phyloP scores from a whole-genome alignment of 2,329 filamentous ascomycete species.

The Zasmidium citrigriseum region DNA sequence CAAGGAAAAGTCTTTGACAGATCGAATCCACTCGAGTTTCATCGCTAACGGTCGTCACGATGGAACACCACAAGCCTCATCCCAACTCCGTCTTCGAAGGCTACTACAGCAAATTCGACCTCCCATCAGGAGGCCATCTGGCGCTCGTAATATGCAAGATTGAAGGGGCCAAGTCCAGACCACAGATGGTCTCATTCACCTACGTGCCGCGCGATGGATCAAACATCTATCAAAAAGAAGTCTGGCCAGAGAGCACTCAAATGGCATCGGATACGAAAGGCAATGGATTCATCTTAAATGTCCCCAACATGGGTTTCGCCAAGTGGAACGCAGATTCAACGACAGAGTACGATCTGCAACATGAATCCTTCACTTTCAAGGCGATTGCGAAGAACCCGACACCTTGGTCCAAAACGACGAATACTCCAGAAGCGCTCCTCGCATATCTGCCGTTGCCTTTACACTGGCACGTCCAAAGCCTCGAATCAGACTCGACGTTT shows the following conservation, averaged over 20 bases:
- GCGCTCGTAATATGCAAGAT: slow-evolving; percentile 51
- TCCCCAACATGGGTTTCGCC: slow-evolving; percentile 44
- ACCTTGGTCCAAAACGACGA: slow-evolving; percentile 39
- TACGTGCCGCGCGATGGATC: slow-evolving; percentile 44
- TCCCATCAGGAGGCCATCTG: slow-evolving; percentile 48
- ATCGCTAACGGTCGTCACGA: slow-evolving; percentile 17
- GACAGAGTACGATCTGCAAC: slow-evolving; percentile 39
- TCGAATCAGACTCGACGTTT: slow-evolving; percentile 44
- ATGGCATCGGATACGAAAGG: slow-evolving; percentile 24
- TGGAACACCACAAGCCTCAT: slow-evolving; percentile 48
- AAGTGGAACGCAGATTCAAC: slow-evolving; percentile 37
- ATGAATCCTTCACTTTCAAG: slow-evolving; percentile 41
- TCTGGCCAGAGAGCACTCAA: slow-evolving; percentile 45
- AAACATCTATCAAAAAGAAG: slow-evolving; percentile 43
- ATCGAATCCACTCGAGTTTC: background rate
- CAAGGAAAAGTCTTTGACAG: background rate
- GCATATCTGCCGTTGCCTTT: slow-evolving; percentile 49
- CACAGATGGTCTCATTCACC: slow-evolving; percentile 52
- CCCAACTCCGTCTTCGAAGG: slow-evolving; percentile 46
- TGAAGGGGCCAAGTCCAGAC: slow-evolving; percentile 40
- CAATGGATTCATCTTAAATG: slow-evolving; percentile 43
- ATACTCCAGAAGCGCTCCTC: slow-evolving; percentile 50
- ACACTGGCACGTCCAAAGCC: slow-evolving; percentile 55
- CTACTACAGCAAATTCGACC: slow-evolving; percentile 53
- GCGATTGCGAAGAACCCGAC: slow-evolving; percentile 42